Evolutionary conservation across 306 rosid species (phyloP).

Genomic region (Dryas alaskensis): DNA sequence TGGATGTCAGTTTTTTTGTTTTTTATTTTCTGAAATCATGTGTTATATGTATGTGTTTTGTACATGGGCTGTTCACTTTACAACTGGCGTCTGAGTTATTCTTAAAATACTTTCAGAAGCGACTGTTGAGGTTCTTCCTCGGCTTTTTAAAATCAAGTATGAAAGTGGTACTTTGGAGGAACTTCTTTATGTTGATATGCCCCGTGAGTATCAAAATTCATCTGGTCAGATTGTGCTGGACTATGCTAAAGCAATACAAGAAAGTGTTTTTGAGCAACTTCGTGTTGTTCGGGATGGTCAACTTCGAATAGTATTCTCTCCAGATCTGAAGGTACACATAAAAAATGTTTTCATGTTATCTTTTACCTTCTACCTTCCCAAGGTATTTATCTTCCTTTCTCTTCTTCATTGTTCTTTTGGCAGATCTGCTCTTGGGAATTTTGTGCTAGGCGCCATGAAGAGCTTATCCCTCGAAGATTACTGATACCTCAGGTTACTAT

Average conservation of each 20-base stretch:
- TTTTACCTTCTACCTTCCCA: constrained; percentile 4
- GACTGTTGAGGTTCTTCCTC: constrained; percentile 92
- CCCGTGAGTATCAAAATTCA: constrained; percentile 89
- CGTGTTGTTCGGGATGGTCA: constrained; percentile 99
- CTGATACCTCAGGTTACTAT: constrained; percentile 85
- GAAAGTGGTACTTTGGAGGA: constrained; percentile 99
- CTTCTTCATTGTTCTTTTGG: constrained; percentile 17
- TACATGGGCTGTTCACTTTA: constrained; percentile 10
- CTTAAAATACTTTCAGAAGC: constrained; percentile 64
- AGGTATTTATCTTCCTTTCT: constrained; percentile 21
- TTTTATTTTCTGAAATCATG: too few species aligned
- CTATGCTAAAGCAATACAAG: constrained; percentile 96
- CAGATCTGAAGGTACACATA: constrained; percentile 74
- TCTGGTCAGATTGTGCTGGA: constrained; percentile 96
- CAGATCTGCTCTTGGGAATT: constrained; percentile 99
- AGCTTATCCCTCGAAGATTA: constrained; percentile 92
- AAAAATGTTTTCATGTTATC: constrained; percentile 9
- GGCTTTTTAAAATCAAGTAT: constrained; percentile 93
- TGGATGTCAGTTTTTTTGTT: background rate
- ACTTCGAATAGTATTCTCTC: constrained; percentile 90
- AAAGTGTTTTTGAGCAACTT: constrained; percentile 97
- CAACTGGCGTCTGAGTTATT: constrained; percentile 24
- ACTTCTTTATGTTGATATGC: constrained; percentile 96
- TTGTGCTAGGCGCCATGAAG: constrained; percentile 98
- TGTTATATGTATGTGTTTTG: constrained; percentile 7